Evolutionary conservation across 2,329 filamentous ascomycete species (phyloP).

Genomic region (Aspergillus flavus): DNA sequence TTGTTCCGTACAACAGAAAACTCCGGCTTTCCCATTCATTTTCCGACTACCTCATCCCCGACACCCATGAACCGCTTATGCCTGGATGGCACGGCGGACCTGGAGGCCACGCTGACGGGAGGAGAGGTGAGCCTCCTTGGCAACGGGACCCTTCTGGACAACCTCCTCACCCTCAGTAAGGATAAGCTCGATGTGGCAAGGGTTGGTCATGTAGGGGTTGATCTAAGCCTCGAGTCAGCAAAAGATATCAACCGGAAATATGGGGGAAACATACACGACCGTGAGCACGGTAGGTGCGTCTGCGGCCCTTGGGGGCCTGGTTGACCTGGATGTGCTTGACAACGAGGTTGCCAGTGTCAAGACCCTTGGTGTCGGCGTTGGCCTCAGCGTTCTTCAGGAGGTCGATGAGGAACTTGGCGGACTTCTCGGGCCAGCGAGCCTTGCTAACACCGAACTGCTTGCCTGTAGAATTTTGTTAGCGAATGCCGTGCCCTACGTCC

Average conservation of each 20-base stretch:
- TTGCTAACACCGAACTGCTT: constrained; percentile 98
- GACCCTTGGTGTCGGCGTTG: constrained; percentile 95
- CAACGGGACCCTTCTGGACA: constrained; percentile 83
- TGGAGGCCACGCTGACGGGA: constrained; percentile 85
- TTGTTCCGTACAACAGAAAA: constrained; percentile 39
- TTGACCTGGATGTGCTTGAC: constrained; percentile 99
- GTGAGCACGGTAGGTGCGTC: constrained; percentile 99
- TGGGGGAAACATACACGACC: constrained; percentile 79
- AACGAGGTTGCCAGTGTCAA: constrained; percentile 94
- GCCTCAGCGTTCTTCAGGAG: constrained; percentile 97
- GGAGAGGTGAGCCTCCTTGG: constrained; percentile 71
- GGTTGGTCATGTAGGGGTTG: constrained; percentile 99
- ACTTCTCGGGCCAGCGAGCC: constrained; percentile 99
- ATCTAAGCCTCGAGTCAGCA: constrained; percentile 62
- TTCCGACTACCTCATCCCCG: constrained; percentile 32
- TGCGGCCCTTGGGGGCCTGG: constrained; percentile 99
- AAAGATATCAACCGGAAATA: not conserved
- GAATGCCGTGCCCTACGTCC: not conserved
- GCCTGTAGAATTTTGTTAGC: constrained; percentile 58
- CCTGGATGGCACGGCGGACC: constrained; percentile 62
- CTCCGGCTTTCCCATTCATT: constrained; percentile 41
- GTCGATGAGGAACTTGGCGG: constrained; percentile 94
- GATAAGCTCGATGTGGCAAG: constrained; percentile 99
- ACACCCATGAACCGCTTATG: constrained; percentile 45
- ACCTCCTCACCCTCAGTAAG: constrained; percentile 96